Base-by-base conservation (phyloP, 2,329 filamentous ascomycete genomes). In the Graphiopsis chlorocephala region DNA sequence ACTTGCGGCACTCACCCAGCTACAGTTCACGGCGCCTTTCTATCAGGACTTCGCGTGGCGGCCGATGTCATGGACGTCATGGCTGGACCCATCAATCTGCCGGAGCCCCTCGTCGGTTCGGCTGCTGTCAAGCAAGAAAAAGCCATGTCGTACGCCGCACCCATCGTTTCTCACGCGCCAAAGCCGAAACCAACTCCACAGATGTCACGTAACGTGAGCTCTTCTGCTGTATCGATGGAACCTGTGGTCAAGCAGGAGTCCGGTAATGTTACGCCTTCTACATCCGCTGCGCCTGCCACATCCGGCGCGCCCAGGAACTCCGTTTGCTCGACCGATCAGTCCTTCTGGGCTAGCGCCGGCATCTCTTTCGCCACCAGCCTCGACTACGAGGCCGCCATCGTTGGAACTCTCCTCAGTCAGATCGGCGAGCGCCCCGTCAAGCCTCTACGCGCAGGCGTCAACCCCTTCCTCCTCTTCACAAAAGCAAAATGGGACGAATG, bases 1-100 rank as follows among this genome's bases (percentile, higher is more conserved):
- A 99, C 96, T 0, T 97, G 91, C 71, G 93, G 92, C 55, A 97
- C 93, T 0, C 93, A 99, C 75, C 95, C 96, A 14, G 95, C 96
- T 33, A 99, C 95, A 2, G 95, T 99, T 0, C 95, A 99, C 71
- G 95, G 95, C 6, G 96, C 95, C 10, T 99, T 98, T 74, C 82
- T 99, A 4, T 97, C 95, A 1, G 96, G 95, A 2, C 83, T 99
- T 6, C 89, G 95, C 58, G 95, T 90, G 3, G 95, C 95, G 12
- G 89, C 91, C 3, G 93, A 98, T 73, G 86, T 99, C 2, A 82
- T 97, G 42, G 89, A 94, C 63, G 82, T 86, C 2, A 85, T 97
- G 75, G 82, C 95, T 33, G 95, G 95, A 0, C 89, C 92, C 0
- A 92, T 99, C 65, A 80, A 89, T 52, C 81, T 97, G 12, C 90